Evolutionary conservation across 1,139 yeast genomes (phyloP).

Genomic region (Candida sanyaensis): DNA sequence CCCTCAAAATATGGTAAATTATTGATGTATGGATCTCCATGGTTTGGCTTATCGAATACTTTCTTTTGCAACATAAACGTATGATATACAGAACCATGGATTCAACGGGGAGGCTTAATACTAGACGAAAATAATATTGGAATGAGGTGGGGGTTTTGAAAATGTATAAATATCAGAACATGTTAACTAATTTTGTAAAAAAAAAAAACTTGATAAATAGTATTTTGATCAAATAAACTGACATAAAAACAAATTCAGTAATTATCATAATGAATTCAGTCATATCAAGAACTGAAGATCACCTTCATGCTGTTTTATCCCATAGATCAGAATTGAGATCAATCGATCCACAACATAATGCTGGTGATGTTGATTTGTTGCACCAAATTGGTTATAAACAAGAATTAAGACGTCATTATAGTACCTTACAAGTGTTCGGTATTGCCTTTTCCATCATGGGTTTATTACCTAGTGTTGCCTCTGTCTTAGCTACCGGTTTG

Average conservation of each 20-base stretch:
- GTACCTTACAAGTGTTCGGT: conserved; percentile 53
- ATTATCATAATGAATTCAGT: conserved; percentile 10
- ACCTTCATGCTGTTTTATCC: conserved; percentile 23
- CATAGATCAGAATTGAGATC: conserved; percentile 26
- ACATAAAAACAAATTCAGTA: not conserved
- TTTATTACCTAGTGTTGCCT: conserved; percentile 47
- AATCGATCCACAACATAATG: conserved; percentile 29
- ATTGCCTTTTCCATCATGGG: conserved; percentile 58
- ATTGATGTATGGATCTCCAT: no score
- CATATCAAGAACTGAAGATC: conserved; percentile 23
- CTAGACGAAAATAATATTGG: no score
- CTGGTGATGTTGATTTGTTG: conserved; percentile 46
- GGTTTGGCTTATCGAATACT: no score
- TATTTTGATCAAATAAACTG: not conserved
- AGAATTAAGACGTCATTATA: conserved; percentile 48
- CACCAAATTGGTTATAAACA: conserved; percentile 58
- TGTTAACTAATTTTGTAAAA: not conserved
- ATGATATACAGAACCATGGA: no score
- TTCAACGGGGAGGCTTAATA: no score
- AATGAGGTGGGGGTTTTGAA: no score
- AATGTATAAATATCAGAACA: no score
- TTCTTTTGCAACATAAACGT: no score
- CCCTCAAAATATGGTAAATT: no score
- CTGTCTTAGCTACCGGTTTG: conserved; percentile 33
- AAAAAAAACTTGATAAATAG: not conserved